Base-by-base conservation (phyloP, 805 yeast genomes). In the Sugiyamaella floridensis region DNA sequence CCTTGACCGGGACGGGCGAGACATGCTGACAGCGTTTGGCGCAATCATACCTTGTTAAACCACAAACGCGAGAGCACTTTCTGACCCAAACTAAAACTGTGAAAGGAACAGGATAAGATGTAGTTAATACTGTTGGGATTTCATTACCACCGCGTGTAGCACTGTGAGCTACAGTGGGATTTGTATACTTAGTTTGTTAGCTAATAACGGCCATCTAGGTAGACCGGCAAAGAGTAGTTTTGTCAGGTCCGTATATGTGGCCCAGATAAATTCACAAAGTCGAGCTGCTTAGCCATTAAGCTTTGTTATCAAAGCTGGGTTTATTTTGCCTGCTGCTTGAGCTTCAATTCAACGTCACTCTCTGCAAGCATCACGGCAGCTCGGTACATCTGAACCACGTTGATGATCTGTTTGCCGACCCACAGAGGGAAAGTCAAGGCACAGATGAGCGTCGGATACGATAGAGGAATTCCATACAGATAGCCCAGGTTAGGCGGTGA, bases 361-460 rank as follows among this genome's bases (percentile, higher is more conserved):
- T 77, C 80, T 10, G 97, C 97, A 63, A 93, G 77, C 50, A 80
- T 76, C 40, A 85, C 68, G 11, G 95, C 89, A 11, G 99, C 99
- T 62, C 86, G 82, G 53, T 80, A 77, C 78, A 93, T 71, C 72
- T 93, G 99, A 55, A 93, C 80, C 18, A 88, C 82, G 66, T 95
- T 93, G 57, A 95, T 86, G 53, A 84, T 69, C 73, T 93, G 99
- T 72, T 93, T 93, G 73, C 89, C 87, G 18, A 81, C 67, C 88
- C 96, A 93, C 51, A 90, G 77, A 29, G 99, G 99, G 56, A 85
- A 76, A 57, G 89, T 80, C 40, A 81, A 56, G 59, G 77, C 72
- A 14, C 78, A 78, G 60, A 83, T 63, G 45, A 78, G 63, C 16
- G 86, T 79, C 16, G 88, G 89, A 61, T 80, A 69, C 69, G 85